A percentile compares a stretch with the other conserved stretches of the same genome.
phyloP scores from a whole-genome alignment of 371 early-diverging fungal species.

The Fennellomyces sp. region DNA sequence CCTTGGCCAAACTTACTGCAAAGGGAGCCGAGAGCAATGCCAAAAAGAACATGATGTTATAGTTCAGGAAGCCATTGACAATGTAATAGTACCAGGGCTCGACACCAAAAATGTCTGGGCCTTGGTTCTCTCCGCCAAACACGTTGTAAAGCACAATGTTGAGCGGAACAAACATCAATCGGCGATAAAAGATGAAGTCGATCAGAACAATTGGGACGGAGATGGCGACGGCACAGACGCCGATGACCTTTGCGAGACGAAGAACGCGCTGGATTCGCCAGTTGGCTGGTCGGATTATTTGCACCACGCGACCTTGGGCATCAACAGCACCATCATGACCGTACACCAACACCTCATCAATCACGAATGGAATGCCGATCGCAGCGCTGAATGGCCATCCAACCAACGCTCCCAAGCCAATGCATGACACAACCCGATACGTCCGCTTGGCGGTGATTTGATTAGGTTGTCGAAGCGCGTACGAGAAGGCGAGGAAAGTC shows the following conservation, averaged over 20 bases:
- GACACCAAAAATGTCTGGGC: slow-evolving; percentile 89
- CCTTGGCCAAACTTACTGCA: slow-evolving; percentile 58
- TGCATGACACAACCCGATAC: slow-evolving; percentile 57
- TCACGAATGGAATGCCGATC: slow-evolving; percentile 75
- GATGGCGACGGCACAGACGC: slow-evolving; percentile 22
- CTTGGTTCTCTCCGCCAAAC: slow-evolving; percentile 69
- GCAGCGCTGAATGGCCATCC: slow-evolving; percentile 94
- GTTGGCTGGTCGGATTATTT: slow-evolving; percentile 26
- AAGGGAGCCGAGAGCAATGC: slow-evolving; percentile 67
- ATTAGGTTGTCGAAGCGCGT: slow-evolving; percentile 57
- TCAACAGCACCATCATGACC: slow-evolving; percentile 36
- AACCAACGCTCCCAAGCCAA: slow-evolving; percentile 71
- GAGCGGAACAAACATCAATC: slow-evolving; percentile 71
- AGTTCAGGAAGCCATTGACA: slow-evolving; percentile 88
- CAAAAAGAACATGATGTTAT: slow-evolving; percentile 76
- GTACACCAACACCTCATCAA: slow-evolving; percentile 72
- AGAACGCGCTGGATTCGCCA: slow-evolving; percentile 51
- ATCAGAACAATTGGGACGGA: slow-evolving; percentile 59
- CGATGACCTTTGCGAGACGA: slow-evolving; percentile 37
- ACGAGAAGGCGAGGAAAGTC: slow-evolving; percentile 76
- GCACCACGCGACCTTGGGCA: slow-evolving; percentile 29
- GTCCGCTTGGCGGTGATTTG: slow-evolving; percentile 50
- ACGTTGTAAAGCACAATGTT: slow-evolving; percentile 94
- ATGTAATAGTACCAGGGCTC: slow-evolving; percentile 95
- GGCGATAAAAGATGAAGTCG: slow-evolving; percentile 80